Evolutionary conservation across 1,284 basidiomycete genomes (phyloP).

Genomic region (Ustilago sp.): DNA sequence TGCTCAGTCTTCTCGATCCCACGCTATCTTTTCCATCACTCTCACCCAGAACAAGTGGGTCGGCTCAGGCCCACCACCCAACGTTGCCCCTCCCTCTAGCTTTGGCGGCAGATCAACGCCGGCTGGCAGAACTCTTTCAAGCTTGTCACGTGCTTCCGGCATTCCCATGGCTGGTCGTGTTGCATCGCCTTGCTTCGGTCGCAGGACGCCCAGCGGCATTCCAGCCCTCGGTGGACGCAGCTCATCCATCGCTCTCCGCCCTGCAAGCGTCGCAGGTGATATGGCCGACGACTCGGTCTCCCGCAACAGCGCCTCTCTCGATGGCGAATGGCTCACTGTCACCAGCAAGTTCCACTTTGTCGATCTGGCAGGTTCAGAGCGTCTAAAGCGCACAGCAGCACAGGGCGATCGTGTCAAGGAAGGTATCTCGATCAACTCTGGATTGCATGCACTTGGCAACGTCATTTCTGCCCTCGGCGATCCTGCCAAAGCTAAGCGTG

Average conservation of each 20-base stretch:
- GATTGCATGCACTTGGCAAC: slow-evolving; percentile 93
- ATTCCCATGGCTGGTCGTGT: slow-evolving; percentile 45
- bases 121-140: slow-evolving; percentile 26
- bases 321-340: slow-evolving; percentile 77
- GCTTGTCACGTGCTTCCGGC: slow-evolving; percentile 39
- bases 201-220: slow-evolving; percentile 44
- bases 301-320: slow-evolving; percentile 11
- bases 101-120: slow-evolving; percentile 35
- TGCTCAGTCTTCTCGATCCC: slow-evolving; percentile 94
- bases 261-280: slow-evolving; percentile 38
- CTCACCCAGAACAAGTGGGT: slow-evolving; percentile 75
- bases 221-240: slow-evolving; percentile 35
- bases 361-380: slow-evolving; percentile 94
- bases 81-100: slow-evolving; percentile 30
- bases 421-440: slow-evolving; percentile 86
- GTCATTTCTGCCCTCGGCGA: slow-evolving; percentile 99
- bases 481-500: slow-evolving; percentile 75
- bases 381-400: slow-evolving; percentile 72
- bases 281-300: slow-evolving; percentile 25
- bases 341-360: slow-evolving; percentile 99
- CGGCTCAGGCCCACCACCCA: slow-evolving; percentile 52
- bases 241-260: slow-evolving; percentile 44
- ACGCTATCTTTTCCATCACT: slow-evolving; percentile 97
- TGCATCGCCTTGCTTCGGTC: slow-evolving; percentile 42
- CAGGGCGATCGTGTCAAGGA: slow-evolving; percentile 96